Evolutionary conservation across 129 eudicot genomes (phyloP).

Genomic region (Tagetes patula): DNA sequence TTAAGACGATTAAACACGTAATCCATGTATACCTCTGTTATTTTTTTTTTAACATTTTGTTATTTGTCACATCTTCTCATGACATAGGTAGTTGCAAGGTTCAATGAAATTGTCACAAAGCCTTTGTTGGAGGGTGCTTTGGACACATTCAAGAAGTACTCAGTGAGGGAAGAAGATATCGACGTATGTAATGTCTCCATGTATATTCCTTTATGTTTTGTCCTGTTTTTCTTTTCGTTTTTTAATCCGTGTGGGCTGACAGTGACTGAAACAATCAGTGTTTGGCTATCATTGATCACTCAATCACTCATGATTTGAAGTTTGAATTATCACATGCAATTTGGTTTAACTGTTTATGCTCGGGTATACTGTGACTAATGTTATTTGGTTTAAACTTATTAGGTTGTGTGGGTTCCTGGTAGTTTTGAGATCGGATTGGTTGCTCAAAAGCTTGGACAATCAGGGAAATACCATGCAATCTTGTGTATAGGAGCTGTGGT

Average conservation of each 20-base stretch:
- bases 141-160: constrained; percentile 73
- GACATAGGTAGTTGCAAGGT: constrained; percentile 86
- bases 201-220: not conserved
- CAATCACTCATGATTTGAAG: too few species aligned
- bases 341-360: constrained; percentile 11
- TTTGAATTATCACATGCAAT: not conserved
- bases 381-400: constrained; percentile 8
- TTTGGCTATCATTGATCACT: not conserved
- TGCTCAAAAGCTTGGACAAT: constrained; percentile 88
- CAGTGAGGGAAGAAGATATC: constrained; percentile 82
- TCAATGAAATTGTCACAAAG: constrained; percentile 87
- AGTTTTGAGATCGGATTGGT: constrained; percentile 80
- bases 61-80: constrained; percentile 21
- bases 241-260: not conserved
- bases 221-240: not conserved
- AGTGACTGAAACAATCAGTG: not conserved
- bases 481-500: constrained; percentile 99
- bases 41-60: too few species aligned
- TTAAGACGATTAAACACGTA: too few species aligned
- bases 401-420: constrained; percentile 99
- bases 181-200: constrained; percentile 55
- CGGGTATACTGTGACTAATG: not conserved
- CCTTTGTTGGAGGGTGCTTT: constrained; percentile 89
- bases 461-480: constrained; percentile 73
- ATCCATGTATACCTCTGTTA: too few species aligned